Evolutionary conservation across 306 rosid genomes (phyloP).

Genomic region (Senna tora): DNA sequence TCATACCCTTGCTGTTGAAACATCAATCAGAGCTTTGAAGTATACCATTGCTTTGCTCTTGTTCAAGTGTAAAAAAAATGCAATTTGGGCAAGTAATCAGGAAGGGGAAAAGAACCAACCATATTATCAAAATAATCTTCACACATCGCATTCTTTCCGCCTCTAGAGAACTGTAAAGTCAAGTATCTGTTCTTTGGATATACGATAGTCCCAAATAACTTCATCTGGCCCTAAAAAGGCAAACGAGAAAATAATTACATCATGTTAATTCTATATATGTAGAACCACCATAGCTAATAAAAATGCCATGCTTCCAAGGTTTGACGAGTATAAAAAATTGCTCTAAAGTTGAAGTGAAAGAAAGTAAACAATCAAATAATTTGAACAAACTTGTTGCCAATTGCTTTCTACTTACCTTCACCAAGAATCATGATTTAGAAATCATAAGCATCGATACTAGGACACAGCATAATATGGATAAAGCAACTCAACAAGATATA

Average conservation of each 20-base stretch:
- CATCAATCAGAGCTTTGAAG: background rate
- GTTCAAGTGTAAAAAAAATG: constrained; percentile 27
- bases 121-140: constrained; percentile 94
- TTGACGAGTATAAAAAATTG: constrained; percentile 7
- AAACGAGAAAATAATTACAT: constrained; percentile 20
- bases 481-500: too few relatives aligned
- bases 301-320: background rate
- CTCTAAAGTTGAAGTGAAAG: background rate
- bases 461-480: background rate
- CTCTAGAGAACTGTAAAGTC: constrained; percentile 84
- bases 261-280: constrained; percentile 9
- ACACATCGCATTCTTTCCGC: constrained; percentile 81
- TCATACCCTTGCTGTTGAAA: background rate
- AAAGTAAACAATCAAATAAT: background rate
- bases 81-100: background rate
- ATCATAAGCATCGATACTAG: background rate
- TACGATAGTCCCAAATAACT: constrained; percentile 88
- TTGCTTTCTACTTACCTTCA: constrained; percentile 3
- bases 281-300: background rate
- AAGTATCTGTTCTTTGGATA: constrained; percentile 85
- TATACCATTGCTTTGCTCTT: constrained; percentile 1
- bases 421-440: background rate
- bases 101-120: constrained; percentile 52
- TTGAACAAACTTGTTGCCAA: background rate
- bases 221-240: constrained; percentile 75